Percentiles rank a stretch among this genome's conserved stretches.
Evolutionary conservation across 768 basidiomycete species (phyloP).

Genomic region (Lactarius akahatsu): DNA sequence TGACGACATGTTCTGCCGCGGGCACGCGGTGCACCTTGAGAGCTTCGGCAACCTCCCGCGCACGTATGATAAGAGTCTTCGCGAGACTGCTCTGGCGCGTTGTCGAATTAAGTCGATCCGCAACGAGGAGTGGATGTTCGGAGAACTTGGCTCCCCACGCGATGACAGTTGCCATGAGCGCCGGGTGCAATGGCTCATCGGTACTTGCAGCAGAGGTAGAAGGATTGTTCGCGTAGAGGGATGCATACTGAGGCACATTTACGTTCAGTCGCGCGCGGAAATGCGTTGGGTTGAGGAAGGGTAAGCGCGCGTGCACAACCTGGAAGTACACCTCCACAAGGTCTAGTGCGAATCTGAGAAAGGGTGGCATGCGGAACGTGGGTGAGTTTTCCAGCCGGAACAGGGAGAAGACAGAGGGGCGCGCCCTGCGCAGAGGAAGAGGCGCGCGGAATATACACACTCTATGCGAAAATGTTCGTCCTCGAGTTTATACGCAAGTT

Average conservation of each 20-base stretch:
- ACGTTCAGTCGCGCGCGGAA: slow-evolving; percentile 66
- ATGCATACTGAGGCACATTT: slow-evolving; percentile 32
- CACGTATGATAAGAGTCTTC: slow-evolving; percentile 72
- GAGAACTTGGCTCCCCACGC: slow-evolving; percentile 95
- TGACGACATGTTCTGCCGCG: slow-evolving; percentile 76
- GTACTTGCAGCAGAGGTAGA: slow-evolving; percentile 21
- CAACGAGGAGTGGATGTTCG: slow-evolving; percentile 79
- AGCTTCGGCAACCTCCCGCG: slow-evolving; percentile 83
- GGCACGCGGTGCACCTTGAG: slow-evolving; percentile 84
- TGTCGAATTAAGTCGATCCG: slow-evolving; percentile 68
- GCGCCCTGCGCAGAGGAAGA: slow-evolving; percentile 3
- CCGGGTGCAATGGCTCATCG: slow-evolving; percentile 59
- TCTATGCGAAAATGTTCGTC: slow-evolving; percentile 75
- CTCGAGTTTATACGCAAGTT: slow-evolving; percentile 67
- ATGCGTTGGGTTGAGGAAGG: slow-evolving; percentile 79
- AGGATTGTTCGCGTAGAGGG: slow-evolving; percentile 22
- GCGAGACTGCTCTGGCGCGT: slow-evolving; percentile 72
- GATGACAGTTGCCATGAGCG: slow-evolving; percentile 80
- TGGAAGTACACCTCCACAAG: slow-evolving; percentile 95
- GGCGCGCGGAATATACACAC: slow-evolving; percentile 52
- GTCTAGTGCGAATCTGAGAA: slow-evolving; percentile 79
- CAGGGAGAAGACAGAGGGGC: neutral
- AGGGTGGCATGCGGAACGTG: slow-evolving; percentile 24
- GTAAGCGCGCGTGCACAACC: slow-evolving; percentile 84
- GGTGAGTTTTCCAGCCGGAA: slow-evolving; percentile 25